Evolutionary conservation across 495 filamentous ascomycete species (phyloP).

Genomic region (Penicillium samsonianum): DNA sequence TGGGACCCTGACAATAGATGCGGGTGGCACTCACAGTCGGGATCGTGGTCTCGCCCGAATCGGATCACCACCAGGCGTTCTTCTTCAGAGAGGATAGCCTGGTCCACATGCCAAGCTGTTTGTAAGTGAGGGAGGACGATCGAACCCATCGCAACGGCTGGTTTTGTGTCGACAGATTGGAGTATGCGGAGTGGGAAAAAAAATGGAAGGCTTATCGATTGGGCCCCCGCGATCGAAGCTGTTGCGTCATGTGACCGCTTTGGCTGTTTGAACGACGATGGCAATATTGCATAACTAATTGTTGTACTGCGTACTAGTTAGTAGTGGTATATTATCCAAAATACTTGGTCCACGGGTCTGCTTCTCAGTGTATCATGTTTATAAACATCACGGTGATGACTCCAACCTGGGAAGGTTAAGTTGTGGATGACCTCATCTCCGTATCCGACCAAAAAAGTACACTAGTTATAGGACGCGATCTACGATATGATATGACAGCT

Average conservation of each 20-base stretch:
- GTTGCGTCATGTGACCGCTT: conserved; percentile 22
- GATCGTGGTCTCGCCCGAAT: conserved; percentile 80
- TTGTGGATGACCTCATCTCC: background rate
- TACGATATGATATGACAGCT: background rate
- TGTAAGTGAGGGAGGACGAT: conserved; percentile 90
- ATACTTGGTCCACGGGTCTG: background rate
- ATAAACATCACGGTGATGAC: background rate
- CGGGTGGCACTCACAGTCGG: conserved; percentile 47
- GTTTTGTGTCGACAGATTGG: background rate
- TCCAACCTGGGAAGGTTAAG: too few species aligned
- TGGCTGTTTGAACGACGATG: background rate
- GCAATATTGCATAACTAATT: too few species aligned
- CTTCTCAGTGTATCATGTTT: background rate
- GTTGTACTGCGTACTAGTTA: too few species aligned
- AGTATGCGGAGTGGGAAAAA: conserved; percentile 7
- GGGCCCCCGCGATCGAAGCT: conserved; percentile 24
- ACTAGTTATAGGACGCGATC: background rate
- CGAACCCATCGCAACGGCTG: conserved; percentile 67
- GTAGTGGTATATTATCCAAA: background rate
- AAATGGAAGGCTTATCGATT: conserved; percentile 28
- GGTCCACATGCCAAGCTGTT: conserved; percentile 95
- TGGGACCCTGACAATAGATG: background rate
- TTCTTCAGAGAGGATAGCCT: conserved; percentile 89
- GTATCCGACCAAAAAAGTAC: too few species aligned
- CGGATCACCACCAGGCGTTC: conserved; percentile 95